Conservation (phyloP, 1,284 basidiomycete genomes). For the Wolfiporia cocos region DNA sequence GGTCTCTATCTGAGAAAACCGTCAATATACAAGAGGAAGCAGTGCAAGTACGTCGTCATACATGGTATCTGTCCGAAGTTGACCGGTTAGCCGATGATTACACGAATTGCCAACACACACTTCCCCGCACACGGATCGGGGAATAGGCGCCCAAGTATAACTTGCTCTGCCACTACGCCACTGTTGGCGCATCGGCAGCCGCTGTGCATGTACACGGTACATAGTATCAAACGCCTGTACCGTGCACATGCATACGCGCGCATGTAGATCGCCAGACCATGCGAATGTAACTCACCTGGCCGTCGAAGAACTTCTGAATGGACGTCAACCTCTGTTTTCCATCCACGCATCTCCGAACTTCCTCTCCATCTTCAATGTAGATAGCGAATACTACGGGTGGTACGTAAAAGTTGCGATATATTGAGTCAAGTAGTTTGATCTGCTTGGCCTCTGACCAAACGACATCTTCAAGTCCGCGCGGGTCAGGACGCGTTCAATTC, state of each 20-base stretch:
- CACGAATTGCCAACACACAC: too few species aligned
- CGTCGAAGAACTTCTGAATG: conserved; percentile 66
- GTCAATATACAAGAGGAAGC: conserved; percentile 1
- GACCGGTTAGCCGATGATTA: too few species aligned
- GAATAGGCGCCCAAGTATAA: too few species aligned
- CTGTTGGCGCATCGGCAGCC: too few species aligned
- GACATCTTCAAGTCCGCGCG: conserved; percentile 38
- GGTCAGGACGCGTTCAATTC: conserved; percentile 3
- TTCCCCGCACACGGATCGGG: too few species aligned
- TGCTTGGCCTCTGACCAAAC: conserved; percentile 72
- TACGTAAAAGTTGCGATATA: conserved; percentile 70
- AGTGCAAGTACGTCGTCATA: conserved; percentile 18
- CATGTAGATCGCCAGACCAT: too few species aligned
- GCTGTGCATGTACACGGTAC: too few species aligned
- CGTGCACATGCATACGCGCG: too few species aligned
- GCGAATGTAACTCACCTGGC: conserved; percentile 47
- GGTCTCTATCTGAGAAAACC: conserved; percentile 36
- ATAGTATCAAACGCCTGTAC: too few species aligned
- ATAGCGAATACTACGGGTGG: conserved; percentile 71
- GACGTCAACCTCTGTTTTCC: conserved; percentile 74
- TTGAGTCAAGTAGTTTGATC: conserved; percentile 64
- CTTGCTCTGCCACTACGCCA: too few species aligned
- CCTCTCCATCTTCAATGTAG: conserved; percentile 45
- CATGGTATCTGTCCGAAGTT: conserved; percentile 40
- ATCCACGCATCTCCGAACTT: conserved; percentile 62